These are phyloP conservation scores for Tephrocybe sp. DNA, from an alignment of 768 basidiomycete genomes.

Conservation along the genomic window DNA sequence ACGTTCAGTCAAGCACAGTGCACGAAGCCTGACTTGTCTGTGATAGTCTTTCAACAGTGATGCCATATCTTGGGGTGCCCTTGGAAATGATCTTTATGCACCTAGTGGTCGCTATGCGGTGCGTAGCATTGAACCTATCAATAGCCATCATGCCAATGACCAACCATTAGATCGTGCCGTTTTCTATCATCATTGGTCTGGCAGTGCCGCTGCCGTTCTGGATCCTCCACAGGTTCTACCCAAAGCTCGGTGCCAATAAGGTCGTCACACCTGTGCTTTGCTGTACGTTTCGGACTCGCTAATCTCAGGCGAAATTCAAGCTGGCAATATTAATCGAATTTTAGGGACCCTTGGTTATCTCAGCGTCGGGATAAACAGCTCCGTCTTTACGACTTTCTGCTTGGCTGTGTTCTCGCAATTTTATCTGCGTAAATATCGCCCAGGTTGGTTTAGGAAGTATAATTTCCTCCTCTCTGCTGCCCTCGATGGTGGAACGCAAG, in stretches of 20 bases:
- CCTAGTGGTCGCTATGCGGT: conserved; percentile 45
- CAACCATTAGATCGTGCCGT: conserved; percentile 37
- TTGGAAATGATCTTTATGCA: conserved; percentile 45
- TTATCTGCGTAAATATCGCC: conserved; percentile 39
- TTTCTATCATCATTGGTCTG: conserved; percentile 46
- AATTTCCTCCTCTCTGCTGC: conserved; percentile 50
- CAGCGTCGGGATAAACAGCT: conserved; percentile 57
- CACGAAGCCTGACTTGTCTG: not conserved
- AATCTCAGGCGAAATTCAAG: too few relatives aligned
- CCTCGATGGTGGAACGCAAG: conserved; percentile 48
- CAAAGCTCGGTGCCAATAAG: conserved; percentile 43
- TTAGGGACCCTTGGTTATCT: conserved; percentile 44
- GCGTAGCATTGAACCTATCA: conserved; percentile 15
- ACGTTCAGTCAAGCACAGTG: not conserved
- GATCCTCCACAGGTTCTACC: conserved; percentile 44
- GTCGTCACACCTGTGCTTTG: conserved; percentile 50
- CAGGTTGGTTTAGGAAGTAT: conserved; percentile 47
- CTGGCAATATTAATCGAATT: not conserved
- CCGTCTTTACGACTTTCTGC: conserved; percentile 42
- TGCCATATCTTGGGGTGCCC: conserved; percentile 58
- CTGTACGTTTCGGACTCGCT: conserved; percentile 19
- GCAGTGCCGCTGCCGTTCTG: conserved; percentile 56
- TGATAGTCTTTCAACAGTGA: conserved; percentile 37
- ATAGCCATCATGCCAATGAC: conserved; percentile 7
- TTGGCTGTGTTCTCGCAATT: conserved; percentile 46